Percentiles rank a stretch among this genome's conserved stretches.
Evolutionary conservation across 192 early-diverging fungal genomes (phyloP).

Genomic region (Backusella psychrophila): DNA sequence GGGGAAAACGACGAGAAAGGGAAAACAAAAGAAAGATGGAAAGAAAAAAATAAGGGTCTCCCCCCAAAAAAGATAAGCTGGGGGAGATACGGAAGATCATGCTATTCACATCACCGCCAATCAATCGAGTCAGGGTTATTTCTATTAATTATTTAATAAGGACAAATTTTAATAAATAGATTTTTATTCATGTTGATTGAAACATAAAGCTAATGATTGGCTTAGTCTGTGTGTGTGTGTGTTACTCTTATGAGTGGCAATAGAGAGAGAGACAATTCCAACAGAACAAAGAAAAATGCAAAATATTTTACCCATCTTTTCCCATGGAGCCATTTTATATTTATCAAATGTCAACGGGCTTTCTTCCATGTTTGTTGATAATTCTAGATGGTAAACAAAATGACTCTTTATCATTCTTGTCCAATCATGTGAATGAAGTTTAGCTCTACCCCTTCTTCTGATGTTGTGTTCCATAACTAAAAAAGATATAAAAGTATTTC

Average conservation of each 20-base stretch:
- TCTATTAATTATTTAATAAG: not conserved
- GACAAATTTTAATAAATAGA: not conserved
- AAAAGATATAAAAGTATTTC: not conserved
- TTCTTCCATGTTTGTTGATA: not conserved
- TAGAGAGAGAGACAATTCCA: not conserved
- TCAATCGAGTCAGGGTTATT: not conserved
- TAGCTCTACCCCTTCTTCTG: not conserved
- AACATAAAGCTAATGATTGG: not conserved
- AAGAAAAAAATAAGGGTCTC: not conserved
- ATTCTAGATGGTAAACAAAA: not conserved
- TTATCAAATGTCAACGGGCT: not conserved
- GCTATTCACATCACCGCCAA: not conserved
- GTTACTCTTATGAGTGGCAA: not conserved
- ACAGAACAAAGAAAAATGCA: not conserved
- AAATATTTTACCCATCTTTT: not conserved
- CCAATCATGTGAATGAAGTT: not conserved
- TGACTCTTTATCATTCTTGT: not conserved
- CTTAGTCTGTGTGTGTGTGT: not conserved
- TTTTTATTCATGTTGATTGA: not conserved
- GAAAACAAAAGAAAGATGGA: not conserved
- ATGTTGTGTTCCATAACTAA: not conserved
- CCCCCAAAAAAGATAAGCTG: not conserved
- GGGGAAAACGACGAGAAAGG: not conserved
- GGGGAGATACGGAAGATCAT: not conserved
- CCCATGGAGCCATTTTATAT: not conserved